Base-by-base conservation (phyloP, 805 yeast genomes). In the Wickerhamiella sorbophila region DNA sequence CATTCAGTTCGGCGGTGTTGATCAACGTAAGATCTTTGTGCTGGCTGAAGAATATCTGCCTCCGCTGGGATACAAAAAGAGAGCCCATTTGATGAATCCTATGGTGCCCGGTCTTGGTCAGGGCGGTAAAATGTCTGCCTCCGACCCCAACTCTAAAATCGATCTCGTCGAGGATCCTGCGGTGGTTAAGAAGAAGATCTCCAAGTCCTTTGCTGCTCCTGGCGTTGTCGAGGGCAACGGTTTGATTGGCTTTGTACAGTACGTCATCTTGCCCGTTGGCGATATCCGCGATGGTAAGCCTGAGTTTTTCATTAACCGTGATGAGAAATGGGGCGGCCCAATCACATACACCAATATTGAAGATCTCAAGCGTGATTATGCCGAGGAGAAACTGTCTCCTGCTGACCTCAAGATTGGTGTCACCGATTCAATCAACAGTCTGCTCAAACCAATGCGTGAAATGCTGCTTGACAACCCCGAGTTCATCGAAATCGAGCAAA, bases 1-100 rank as follows among this genome's bases (percentile, higher is more conserved):
- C 62, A 94, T 75, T 19, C 98, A 91, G 66, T 91, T 91, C 56
- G 99, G 99, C 52, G 99, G 99, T 62, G 94, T 91, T 42, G 99
- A 91, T 63, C 98, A 91, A 69, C 78, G 99, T 66, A 91, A 91
- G 67, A 91, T 91, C 57, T 91, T 91, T 53, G 96, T 86, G 21
- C 71, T 91, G 42, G 97, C 98, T 6, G 98, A 91, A 63, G 98
- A 91, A 66, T 79, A 82, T 64, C 74, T 91, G 59, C 87, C 78
- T 34, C 58, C 75, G 39, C 56, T 91, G 43, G 96, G 96, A 33
- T 91, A 88, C 78, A 84, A 82, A 66, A 91, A 91, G 71, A 79
- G 99, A 61, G 98, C 94, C 24, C 99, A 91, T 66, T 70, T 91
- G 59, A 91, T 91, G 99, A 91, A 91, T 67, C 88, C 86, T 42